These are phyloP conservation scores for Hydrangea macrophylla DNA, from an alignment of 148 eudicot genomes.

Conservation along the genomic window DNA sequence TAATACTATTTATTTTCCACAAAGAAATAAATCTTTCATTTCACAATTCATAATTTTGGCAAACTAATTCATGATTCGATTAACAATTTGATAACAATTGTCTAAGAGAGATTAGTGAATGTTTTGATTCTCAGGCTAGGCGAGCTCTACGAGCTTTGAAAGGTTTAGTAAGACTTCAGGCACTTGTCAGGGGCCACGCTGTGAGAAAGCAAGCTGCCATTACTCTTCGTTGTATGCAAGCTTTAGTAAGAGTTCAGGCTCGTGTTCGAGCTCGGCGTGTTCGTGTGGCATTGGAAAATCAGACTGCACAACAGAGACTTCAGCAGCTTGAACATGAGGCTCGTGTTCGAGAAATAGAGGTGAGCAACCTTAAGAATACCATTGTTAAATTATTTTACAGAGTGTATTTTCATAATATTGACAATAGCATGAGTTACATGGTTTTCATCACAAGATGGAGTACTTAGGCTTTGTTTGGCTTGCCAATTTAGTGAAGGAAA, in stretches of 20 bases:
- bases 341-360: conserved; percentile 89
- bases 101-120: too few species aligned
- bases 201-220: conserved; percentile 98
- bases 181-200: conserved; percentile 95
- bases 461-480: too few species aligned
- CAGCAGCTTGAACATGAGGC: conserved; percentile 76
- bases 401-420: not conserved
- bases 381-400: not conserved
- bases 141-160: conserved; percentile 88
- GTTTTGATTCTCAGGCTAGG: conserved; percentile 61
- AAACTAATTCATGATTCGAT: too few species aligned
- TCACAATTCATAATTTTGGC: not conserved
- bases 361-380: conserved; percentile 11
- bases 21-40: not conserved
- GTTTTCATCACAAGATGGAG: too few species aligned
- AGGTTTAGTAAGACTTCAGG: conserved; percentile 95
- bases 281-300: conserved; percentile 77
- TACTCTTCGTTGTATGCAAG: conserved; percentile 97
- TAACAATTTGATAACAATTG: too few species aligned
- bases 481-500: too few species aligned
- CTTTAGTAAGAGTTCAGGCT: conserved; percentile 96
- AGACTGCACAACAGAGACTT: conserved; percentile 59
- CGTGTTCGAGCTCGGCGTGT: conserved; percentile 97
- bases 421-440: too few species aligned
- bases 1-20: too few species aligned